A percentile compares a stretch with the other conserved stretches of the same genome.
Evolutionary conservation across 192 early-diverging fungal genomes (phyloP).

Genomic region (Rhizoclosmatium globosum): DNA sequence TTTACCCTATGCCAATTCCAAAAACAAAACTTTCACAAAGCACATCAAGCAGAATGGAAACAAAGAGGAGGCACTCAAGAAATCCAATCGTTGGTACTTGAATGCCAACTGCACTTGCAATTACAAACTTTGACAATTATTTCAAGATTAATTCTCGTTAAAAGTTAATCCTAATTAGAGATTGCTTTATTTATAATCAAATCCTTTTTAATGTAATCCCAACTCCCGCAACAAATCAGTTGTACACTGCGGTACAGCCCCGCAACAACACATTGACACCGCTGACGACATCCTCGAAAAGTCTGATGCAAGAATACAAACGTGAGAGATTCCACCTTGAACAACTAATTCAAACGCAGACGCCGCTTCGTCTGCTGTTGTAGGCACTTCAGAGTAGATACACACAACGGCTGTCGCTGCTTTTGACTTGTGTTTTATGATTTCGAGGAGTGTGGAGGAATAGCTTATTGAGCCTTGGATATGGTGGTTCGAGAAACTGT

Average conservation of each 20-base stretch:
- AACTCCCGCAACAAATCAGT: too few species aligned
- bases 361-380: neutral
- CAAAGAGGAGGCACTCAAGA: too few species aligned
- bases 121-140: too few species aligned
- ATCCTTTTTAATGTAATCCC: too few species aligned
- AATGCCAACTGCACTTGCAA: too few species aligned
- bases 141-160: too few species aligned
- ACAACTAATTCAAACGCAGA: neutral
- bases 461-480: neutral
- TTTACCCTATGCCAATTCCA: too few species aligned
- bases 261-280: slow-evolving; percentile 13
- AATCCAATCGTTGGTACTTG: too few species aligned
- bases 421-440: neutral
- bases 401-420: neutral
- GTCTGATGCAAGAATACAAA: neutral
- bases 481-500: slow-evolving; percentile 13
- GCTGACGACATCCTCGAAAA: neutral
- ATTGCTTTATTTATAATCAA: too few species aligned
- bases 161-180: too few species aligned
- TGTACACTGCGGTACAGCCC: neutral
- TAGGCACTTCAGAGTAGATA: neutral
- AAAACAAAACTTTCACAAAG: too few species aligned
- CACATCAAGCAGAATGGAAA: too few species aligned
- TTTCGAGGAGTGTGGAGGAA: neutral
- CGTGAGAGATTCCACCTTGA: neutral